These are phyloP conservation scores for Ceratobasidium sp. DNA, from an alignment of 1,284 basidiomycete genomes.

Conservation along the genomic window DNA sequence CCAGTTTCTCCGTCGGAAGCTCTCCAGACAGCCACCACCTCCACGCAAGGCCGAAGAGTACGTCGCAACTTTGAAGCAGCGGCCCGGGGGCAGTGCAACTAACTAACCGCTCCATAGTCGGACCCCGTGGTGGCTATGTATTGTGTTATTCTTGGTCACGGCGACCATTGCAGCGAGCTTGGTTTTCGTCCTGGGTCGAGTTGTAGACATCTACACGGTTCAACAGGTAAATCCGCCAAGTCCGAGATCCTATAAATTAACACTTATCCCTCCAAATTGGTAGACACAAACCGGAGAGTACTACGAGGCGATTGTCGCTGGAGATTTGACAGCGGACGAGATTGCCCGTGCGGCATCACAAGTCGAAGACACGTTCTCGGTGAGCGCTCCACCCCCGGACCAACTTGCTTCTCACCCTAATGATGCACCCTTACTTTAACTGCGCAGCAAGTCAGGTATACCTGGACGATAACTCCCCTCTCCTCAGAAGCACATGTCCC, in stretches of 20 bases:
- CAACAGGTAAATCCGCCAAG: slow-evolving; percentile 22
- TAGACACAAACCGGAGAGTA: slow-evolving; percentile 33
- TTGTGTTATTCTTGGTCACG: slow-evolving; percentile 40
- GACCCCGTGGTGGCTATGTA: slow-evolving; percentile 41
- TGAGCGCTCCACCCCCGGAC: neutral
- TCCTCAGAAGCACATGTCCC: slow-evolving; percentile 23
- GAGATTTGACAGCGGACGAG: slow-evolving; percentile 31
- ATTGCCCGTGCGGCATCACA: slow-evolving; percentile 15
- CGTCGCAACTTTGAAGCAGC: neutral
- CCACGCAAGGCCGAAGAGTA: slow-evolving; percentile 16
- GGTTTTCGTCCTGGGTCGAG: slow-evolving; percentile 32
- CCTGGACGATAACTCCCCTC: slow-evolving; percentile 38
- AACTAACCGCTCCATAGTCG: slow-evolving; percentile 3
- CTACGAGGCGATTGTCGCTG: slow-evolving; percentile 25
- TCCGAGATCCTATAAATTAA: too few species aligned
- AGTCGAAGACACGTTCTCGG: slow-evolving; percentile 29
- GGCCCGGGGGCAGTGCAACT: neutral
- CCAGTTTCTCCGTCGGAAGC: neutral
- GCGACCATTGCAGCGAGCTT: slow-evolving; percentile 30
- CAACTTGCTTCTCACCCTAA: neutral
- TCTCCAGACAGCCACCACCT: neutral
- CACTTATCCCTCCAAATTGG: neutral
- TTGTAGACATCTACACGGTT: slow-evolving; percentile 30
- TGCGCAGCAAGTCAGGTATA: slow-evolving; percentile 36
- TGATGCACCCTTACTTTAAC: neutral